Evolutionary conservation across 805 yeast species (phyloP).

Genomic region (Candida sphagnicola): DNA sequence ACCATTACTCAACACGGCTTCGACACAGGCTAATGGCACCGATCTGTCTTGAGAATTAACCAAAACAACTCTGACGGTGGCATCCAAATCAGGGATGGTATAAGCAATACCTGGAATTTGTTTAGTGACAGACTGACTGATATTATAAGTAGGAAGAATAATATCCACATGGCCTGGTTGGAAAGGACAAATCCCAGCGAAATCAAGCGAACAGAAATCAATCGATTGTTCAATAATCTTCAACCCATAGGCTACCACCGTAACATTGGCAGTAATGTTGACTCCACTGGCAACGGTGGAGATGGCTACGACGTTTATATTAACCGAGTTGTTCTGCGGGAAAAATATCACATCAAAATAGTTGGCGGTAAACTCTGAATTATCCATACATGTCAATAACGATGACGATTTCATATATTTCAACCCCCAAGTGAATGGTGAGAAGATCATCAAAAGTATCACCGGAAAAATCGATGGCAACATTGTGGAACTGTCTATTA

Average conservation of each 20-base stretch:
- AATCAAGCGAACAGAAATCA: constrained; percentile 58
- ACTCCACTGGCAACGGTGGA: constrained; percentile 63
- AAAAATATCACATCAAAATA: constrained; percentile 71
- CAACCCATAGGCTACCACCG: constrained; percentile 78
- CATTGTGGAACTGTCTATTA: background rate
- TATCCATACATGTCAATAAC: constrained; percentile 85
- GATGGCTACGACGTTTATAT: constrained; percentile 68
- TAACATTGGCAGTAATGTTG: constrained; percentile 60
- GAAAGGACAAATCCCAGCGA: constrained; percentile 64
- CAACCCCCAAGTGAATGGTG: constrained; percentile 14
- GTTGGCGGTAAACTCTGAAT: constrained; percentile 83
- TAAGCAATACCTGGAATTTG: constrained; percentile 81
- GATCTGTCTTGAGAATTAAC: constrained; percentile 43
- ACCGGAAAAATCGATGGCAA: background rate
- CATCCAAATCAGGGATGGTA: constrained; percentile 92
- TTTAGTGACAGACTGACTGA: constrained; percentile 39
- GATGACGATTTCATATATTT: constrained; percentile 53
- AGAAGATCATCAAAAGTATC: background rate
- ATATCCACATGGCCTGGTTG: constrained; percentile 84
- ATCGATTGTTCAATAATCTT: constrained; percentile 52
- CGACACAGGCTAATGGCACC: constrained; percentile 81
- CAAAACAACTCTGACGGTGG: constrained; percentile 73
- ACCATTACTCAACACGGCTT: constrained; percentile 80
- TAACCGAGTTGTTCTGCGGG: constrained; percentile 61
- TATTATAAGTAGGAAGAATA: constrained; percentile 35